Evolutionary conservation across 2,329 filamentous ascomycete genomes (phyloP).

Genomic region (Juglanconis sp.): DNA sequence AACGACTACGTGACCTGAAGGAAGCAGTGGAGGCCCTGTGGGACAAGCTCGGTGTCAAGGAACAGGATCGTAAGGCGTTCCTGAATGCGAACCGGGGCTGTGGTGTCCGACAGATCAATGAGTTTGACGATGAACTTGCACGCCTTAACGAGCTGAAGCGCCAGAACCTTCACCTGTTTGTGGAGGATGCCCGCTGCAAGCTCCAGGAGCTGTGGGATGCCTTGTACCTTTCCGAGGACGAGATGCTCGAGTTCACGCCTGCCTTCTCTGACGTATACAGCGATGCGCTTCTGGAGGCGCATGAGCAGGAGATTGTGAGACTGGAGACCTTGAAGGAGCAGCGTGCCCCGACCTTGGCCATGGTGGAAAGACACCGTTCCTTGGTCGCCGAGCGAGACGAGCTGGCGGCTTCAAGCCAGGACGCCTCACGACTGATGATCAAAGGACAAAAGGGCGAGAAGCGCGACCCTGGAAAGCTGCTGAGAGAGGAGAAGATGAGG

Average conservation of each 20-base stretch:
- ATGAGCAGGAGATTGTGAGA: conserved; percentile 84
- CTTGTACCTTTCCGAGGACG: conserved; percentile 92
- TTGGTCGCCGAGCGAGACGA: conserved; percentile 85
- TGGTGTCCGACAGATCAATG: conserved; percentile 87
- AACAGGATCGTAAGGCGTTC: conserved; percentile 80
- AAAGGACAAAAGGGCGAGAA: conserved; percentile 91
- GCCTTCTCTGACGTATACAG: conserved; percentile 97
- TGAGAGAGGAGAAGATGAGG: conserved; percentile 97
- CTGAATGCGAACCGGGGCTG: conserved; percentile 85
- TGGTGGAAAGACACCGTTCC: conserved; percentile 79
- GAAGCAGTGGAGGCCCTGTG: conserved; percentile 79
- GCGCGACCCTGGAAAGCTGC: conserved; percentile 87
- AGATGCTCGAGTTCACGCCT: conserved; percentile 97
- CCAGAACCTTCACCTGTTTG: conserved; percentile 92
- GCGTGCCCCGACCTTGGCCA: conserved; percentile 74
- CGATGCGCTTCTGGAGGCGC: conserved; percentile 89
- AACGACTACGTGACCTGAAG: conserved; percentile 65
- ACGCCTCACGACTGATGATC: conserved; percentile 88
- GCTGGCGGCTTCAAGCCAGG: conserved; percentile 84
- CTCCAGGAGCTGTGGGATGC: conserved; percentile 94
- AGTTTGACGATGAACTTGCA: conserved; percentile 87
- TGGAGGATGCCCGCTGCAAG: conserved; percentile 87
- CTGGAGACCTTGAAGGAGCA: conserved; percentile 82
- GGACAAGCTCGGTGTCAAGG: conserved; percentile 82
- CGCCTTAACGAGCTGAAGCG: conserved; percentile 89